Percentiles rank a stretch among this genome's conserved stretches.
These are phyloP conservation scores for Exophiala oligosperma DNA, from an alignment of 2,329 filamentous ascomycete genomes.

Conservation along the genomic window DNA sequence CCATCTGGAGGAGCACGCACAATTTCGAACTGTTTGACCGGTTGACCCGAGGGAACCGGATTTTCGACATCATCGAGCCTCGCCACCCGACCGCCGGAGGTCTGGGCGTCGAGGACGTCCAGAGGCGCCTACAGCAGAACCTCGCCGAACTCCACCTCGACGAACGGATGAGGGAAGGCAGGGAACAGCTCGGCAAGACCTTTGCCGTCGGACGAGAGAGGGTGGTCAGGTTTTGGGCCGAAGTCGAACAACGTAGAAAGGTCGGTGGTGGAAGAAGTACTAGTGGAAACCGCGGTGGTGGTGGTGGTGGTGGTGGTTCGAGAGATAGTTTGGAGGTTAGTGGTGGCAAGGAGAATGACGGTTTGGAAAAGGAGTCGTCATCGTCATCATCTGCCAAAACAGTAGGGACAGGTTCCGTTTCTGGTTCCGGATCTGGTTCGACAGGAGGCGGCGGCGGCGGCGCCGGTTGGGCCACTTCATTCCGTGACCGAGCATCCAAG, in stretches of 20 bases:
- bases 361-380: neutral
- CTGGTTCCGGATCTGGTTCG: too few relatives aligned
- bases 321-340: neutral
- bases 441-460: neutral
- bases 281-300: neutral
- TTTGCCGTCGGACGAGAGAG: constrained; percentile 83
- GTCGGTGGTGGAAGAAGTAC: neutral
- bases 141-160: constrained; percentile 93
- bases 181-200: constrained; percentile 84
- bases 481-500: constrained; percentile 28
- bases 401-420: too few relatives aligned
- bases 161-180: constrained; percentile 79
- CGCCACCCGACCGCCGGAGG: constrained; percentile 91
- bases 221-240: constrained; percentile 24
- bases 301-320: too few relatives aligned
- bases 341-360: constrained; percentile 15
- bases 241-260: constrained; percentile 14
- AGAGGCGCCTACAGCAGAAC: constrained; percentile 84
- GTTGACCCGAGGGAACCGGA: constrained; percentile 68
- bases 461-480: constrained; percentile 31
- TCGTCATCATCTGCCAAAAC: too few relatives aligned
- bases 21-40: constrained; percentile 88
- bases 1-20: constrained; percentile 83
- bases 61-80: constrained; percentile 93
- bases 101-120: constrained; percentile 90